These are phyloP conservation scores for Uromyces viciae-fabae DNA, from an alignment of 1,284 basidiomycete genomes.

Conservation along the genomic window DNA sequence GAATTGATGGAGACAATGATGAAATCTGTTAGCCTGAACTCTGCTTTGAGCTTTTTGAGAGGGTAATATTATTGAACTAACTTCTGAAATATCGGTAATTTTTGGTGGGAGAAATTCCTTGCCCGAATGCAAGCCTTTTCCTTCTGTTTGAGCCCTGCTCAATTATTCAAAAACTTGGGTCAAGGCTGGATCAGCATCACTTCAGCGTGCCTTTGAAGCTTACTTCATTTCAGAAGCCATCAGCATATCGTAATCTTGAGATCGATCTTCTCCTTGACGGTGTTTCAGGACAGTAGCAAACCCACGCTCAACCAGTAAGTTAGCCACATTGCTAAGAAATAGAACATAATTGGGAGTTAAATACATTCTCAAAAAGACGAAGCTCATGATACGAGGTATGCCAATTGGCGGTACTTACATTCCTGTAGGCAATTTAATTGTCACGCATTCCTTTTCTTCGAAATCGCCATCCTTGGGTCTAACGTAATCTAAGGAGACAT, in stretches of 20 bases:
- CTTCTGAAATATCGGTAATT: slow-evolving; percentile 87
- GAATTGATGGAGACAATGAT: slow-evolving; percentile 58
- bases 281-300: slow-evolving; percentile 85
- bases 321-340: slow-evolving; percentile 73
- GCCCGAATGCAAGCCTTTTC: slow-evolving; percentile 84
- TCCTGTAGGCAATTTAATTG: slow-evolving; percentile 40
- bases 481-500: slow-evolving; percentile 76
- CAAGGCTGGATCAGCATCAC: slow-evolving; percentile 16
- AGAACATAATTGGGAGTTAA: slow-evolving; percentile 41
- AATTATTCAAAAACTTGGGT: slow-evolving; percentile 56
- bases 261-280: slow-evolving; percentile 84
- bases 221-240: slow-evolving; percentile 88
- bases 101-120: slow-evolving; percentile 69
- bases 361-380: neutral
- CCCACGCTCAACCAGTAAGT: slow-evolving; percentile 88
- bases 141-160: slow-evolving; percentile 64
- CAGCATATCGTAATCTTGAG: slow-evolving; percentile 87
- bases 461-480: slow-evolving; percentile 88
- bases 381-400: neutral
- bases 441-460: slow-evolving; percentile 81
- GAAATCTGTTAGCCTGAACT: neutral
- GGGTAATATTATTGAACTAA: slow-evolving; percentile 52
- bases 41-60: slow-evolving; percentile 25
- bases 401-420: neutral
- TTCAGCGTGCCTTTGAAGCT: slow-evolving; percentile 53